Conservation (phyloP, 192 early-diverging fungal genomes). For the Podila horticola region DNA sequence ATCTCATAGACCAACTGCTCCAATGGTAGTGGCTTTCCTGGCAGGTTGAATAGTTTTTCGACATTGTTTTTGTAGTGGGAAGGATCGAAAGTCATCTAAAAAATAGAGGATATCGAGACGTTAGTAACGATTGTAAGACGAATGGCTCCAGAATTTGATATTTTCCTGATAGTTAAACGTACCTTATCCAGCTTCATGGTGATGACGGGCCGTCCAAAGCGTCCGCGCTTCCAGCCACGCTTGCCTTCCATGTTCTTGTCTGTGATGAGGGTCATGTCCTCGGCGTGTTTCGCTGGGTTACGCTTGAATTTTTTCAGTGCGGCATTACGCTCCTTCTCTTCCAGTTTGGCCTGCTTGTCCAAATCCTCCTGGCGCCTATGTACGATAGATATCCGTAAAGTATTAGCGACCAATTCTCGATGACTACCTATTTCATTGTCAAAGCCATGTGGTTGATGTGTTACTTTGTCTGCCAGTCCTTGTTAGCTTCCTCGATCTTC, state of each 20-base stretch:
- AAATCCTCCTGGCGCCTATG: slow-evolving; percentile 60
- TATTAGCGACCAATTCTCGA: background rate
- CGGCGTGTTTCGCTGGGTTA: slow-evolving; percentile 57
- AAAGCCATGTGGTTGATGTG: background rate
- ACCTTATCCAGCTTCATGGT: slow-evolving; percentile 69
- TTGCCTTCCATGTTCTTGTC: slow-evolving; percentile 72
- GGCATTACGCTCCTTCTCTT: slow-evolving; percentile 54
- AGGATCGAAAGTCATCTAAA: slow-evolving; percentile 73
- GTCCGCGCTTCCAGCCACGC: slow-evolving; percentile 72
- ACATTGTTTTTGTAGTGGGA: slow-evolving; percentile 72
- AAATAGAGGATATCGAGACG: background rate
- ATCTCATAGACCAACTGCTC: slow-evolving; percentile 34
- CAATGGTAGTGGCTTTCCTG: slow-evolving; percentile 33
- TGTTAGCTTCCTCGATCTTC: slow-evolving; percentile 85
- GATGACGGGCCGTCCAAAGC: slow-evolving; percentile 79
- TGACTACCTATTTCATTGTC: background rate
- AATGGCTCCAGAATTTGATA: too few relatives aligned
- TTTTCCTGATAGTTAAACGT: background rate
- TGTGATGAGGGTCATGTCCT: slow-evolving; percentile 77
- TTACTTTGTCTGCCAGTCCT: slow-evolving; percentile 67
- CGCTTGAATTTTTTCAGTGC: slow-evolving; percentile 56
- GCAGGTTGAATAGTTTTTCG: slow-evolving; percentile 62
- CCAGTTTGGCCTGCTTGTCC: slow-evolving; percentile 32
- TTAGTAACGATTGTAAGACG: background rate
- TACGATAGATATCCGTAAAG: background rate